Evolutionary conservation across 352 stramenopile genomes (phyloP).

Genomic region (Pythium sp.): DNA sequence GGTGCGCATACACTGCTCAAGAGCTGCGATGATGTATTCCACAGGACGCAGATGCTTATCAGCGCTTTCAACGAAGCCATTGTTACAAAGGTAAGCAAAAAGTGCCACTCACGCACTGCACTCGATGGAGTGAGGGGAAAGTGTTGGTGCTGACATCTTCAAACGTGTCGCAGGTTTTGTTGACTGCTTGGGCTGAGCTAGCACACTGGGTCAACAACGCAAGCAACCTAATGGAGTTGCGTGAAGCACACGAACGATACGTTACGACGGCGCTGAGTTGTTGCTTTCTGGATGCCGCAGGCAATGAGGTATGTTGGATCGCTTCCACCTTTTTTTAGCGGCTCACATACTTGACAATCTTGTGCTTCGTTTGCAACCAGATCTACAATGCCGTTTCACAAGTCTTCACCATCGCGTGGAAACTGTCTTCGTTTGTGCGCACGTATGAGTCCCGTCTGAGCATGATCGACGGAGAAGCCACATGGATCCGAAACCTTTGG

Average conservation of each 20-base stretch:
- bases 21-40: constrained; percentile 29
- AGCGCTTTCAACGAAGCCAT: constrained; percentile 50
- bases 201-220: constrained; percentile 18
- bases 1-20: constrained; percentile 21
- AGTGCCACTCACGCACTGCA: neutral
- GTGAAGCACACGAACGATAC: constrained; percentile 35
- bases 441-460: constrained; percentile 9
- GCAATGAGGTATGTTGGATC: constrained; percentile 20
- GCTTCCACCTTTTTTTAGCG: neutral
- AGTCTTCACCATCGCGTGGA: constrained; percentile 27
- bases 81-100: constrained; percentile 29
- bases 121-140: neutral
- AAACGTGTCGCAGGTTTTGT: constrained; percentile 31
- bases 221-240: constrained; percentile 28
- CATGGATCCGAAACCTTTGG: constrained; percentile 18
- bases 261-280: constrained; percentile 28
- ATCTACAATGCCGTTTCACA: constrained; percentile 28
- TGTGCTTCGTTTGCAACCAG: constrained; percentile 13
- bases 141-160: neutral
- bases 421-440: constrained; percentile 30
- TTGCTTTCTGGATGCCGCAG: constrained; percentile 39
- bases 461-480: neutral
- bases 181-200: constrained; percentile 36
- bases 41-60: constrained; percentile 41
- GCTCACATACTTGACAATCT: neutral